Base-by-base conservation (phyloP, 108 stramenopile genomes). In the Skeletonema tropicum region DNA sequence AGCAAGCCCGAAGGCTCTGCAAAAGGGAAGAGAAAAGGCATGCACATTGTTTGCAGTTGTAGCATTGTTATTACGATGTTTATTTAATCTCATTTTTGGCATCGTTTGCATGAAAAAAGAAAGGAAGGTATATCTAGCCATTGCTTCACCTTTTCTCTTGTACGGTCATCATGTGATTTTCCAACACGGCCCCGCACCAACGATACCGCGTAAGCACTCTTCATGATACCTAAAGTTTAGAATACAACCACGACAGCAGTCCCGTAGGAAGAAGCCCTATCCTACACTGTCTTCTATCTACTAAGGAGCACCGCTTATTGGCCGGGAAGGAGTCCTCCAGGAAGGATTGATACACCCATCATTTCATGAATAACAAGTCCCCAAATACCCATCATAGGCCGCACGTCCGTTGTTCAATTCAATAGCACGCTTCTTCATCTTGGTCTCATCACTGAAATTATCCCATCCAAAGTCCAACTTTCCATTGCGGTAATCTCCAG, bases 401-500 rank as follows among this genome's bases (percentile, higher is more conserved):
- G 66, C 66, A 41, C 66, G 66, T 66, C 66, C 66, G 19, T 66
- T 92, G 89, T 95, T 94, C 80, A 96, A 87, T 78, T 94, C 96
- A 60, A 94, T 93, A 61, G 89, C 90, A 62, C 93, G 83, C 90
- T 96, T 96, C 42, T 75, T 41, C 66, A 77, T 35, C 86, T 92
- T 88, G 1, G 82, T 73, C 48, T 88, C 89, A 23, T 82, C 86
- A 39, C 74, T 77, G 46, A 88, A 71, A 35, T 66, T 83, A 42
- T 83, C 86, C 92, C 92, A 93, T 19, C 85, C 82, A 80, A 93
- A 90, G 80, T 91, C 71, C 60, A 84, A 57, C 46, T 55, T 57
- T 58, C 89, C 90, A 79, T 91, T 93, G 73, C 92, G 87, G 70
- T 89, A 85, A 41, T 93, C 92, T 23, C 92, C 92, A 15, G 79